These are phyloP conservation scores for Lactarius hengduanensis DNA, from an alignment of 768 basidiomycete genomes.

Conservation along the genomic window DNA sequence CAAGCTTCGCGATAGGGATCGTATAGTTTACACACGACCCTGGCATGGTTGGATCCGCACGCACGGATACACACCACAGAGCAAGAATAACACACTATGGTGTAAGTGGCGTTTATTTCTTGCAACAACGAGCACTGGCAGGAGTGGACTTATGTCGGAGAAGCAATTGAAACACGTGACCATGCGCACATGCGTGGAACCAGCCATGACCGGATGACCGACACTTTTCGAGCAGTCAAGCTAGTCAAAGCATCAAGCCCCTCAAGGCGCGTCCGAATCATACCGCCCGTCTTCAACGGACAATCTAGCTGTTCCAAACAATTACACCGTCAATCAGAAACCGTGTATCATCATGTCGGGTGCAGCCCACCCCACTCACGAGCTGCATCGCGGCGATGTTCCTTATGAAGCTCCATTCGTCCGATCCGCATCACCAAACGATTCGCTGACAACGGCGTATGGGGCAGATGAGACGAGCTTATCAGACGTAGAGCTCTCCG, in stretches of 20 bases:
- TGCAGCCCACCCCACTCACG: constrained; percentile 20
- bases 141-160: too few relatives aligned
- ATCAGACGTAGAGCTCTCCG: constrained; percentile 41
- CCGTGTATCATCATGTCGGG: constrained; percentile 15
- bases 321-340: not conserved
- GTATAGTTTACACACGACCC: too few relatives aligned
- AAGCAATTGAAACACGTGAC: not conserved
- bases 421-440: constrained; percentile 47
- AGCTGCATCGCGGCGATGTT: constrained; percentile 31
- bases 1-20: too few relatives aligned
- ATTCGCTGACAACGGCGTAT: constrained; percentile 48
- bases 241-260: not conserved
- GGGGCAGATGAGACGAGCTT: constrained; percentile 45
- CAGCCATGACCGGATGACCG: not conserved
- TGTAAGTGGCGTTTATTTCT: too few relatives aligned
- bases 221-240: too few relatives aligned
- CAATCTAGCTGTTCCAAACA: not conserved
- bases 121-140: too few relatives aligned
- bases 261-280: not conserved
- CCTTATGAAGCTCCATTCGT: constrained; percentile 47
- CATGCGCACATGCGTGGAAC: not conserved
- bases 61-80: too few relatives aligned
- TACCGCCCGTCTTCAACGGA: not conserved
- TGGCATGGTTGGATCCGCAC: too few relatives aligned
- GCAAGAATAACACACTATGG: too few relatives aligned